Percentiles rank a stretch among this genome's conserved stretches.
These are phyloP conservation scores for Lactarius tabidus DNA, from an alignment of 768 basidiomycete genomes.

Conservation along the genomic window DNA sequence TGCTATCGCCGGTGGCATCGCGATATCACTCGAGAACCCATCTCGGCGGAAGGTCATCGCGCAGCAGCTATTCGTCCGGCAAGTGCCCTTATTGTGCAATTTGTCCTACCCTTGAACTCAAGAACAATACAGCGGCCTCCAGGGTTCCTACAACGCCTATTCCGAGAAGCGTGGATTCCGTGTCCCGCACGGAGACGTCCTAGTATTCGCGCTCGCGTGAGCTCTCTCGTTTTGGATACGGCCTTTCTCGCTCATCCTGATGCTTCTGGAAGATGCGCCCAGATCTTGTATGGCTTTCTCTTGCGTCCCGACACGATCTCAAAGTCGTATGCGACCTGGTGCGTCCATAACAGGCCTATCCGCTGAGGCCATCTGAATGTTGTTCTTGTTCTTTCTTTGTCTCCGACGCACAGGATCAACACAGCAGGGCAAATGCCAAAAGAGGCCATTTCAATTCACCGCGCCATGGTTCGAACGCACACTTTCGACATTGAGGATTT, in stretches of 20 bases:
- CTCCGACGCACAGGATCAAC: conserved; percentile 21
- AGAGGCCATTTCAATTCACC: conserved; percentile 13
- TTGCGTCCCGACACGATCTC: conserved; percentile 81
- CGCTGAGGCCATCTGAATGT: conserved; percentile 13
- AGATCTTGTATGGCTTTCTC: conserved; percentile 80
- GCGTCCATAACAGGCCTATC: conserved; percentile 25
- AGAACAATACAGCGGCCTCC: conserved; percentile 71
- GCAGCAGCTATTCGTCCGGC: conserved; percentile 90
- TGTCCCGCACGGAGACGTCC: conserved; percentile 77
- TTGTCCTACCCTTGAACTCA: not conserved
- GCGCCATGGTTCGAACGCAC: conserved; percentile 9
- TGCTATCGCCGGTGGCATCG: conserved; percentile 65
- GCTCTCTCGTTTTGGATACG: conserved; percentile 24
- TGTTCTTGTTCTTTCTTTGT: not conserved
- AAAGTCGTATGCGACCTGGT: conserved; percentile 74
- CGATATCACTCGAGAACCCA: conserved; percentile 74
- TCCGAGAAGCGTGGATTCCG: conserved; percentile 60
- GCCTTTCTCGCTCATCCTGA: not conserved
- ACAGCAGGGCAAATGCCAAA: conserved; percentile 15
- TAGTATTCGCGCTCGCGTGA: conserved; percentile 76
- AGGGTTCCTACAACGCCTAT: conserved; percentile 82
- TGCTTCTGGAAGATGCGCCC: conserved; percentile 56
- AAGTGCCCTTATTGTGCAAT: conserved; percentile 28
- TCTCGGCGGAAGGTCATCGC: conserved; percentile 62
- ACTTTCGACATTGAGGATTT: conserved; percentile 11